These are phyloP conservation scores for Boletus edulis DNA, from an alignment of 768 basidiomycete genomes.

Conservation along the genomic window DNA sequence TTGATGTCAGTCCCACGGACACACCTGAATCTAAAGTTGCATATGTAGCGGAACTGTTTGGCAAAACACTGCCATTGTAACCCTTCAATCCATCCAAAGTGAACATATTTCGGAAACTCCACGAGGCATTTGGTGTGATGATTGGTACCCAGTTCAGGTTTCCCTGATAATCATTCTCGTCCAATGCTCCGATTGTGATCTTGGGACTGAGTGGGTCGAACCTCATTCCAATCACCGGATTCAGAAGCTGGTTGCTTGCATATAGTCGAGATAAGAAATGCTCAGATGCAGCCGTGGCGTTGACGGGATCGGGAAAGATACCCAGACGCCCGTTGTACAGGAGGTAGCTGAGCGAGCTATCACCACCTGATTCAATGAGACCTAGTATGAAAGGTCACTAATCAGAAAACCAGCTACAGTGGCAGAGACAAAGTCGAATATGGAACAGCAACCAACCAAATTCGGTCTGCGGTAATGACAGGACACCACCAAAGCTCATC, in stretches of 20 bases:
- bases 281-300: constrained; percentile 14
- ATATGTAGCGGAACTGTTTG: constrained; percentile 4
- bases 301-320: constrained; percentile 21
- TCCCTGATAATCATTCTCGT: constrained; percentile 21
- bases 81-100: constrained; percentile 17
- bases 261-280: constrained; percentile 17
- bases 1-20: not conserved
- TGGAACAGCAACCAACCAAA: constrained; percentile 8
- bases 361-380: constrained; percentile 16
- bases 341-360: constrained; percentile 14
- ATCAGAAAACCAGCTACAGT: not conserved
- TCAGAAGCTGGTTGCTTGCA: constrained; percentile 13
- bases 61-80: constrained; percentile 17
- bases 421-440: not conserved
- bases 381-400: not conserved
- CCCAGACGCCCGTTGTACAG: constrained; percentile 21
- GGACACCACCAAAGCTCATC: constrained; percentile 15
- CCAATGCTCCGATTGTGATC: constrained; percentile 26
- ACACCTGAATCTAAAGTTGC: constrained; percentile 10
- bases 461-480: constrained; percentile 11
- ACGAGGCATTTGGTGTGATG: constrained; percentile 12
- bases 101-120: constrained; percentile 5
- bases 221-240: constrained; percentile 21
- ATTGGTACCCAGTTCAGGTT: constrained; percentile 21
- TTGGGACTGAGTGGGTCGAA: constrained; percentile 25